phyloP scores from a whole-genome alignment of 257 asterid genomes.

The Capsicum pubescens region DNA sequence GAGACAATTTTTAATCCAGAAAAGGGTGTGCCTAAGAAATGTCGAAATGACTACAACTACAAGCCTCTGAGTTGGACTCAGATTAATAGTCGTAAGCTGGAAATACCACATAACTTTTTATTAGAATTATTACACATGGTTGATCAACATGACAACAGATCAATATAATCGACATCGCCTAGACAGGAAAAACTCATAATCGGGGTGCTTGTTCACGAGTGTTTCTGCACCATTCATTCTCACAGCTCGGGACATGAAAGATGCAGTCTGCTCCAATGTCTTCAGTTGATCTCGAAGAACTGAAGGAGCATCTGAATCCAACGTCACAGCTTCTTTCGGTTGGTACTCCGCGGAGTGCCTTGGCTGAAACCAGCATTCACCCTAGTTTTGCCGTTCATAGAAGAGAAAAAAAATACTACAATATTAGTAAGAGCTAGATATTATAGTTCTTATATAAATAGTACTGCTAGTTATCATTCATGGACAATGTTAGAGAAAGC shows the following conservation, averaged over 20 bases:
- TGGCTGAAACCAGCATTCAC: conserved; percentile 41
- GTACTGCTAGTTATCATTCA: too few species aligned
- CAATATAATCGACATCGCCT: background rate
- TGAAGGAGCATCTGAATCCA: background rate
- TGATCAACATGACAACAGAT: background rate
- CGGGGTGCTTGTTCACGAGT: conserved; percentile 33
- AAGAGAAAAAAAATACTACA: background rate
- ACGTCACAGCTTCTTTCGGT: background rate
- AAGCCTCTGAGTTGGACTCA: background rate
- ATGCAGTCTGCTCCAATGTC: conserved; percentile 36
- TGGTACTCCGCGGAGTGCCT: conserved; percentile 5
- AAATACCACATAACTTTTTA: background rate
- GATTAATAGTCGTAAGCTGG: background rate
- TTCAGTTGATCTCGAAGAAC: conserved; percentile 26
- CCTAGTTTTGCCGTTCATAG: background rate
- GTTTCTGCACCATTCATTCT: conserved; percentile 18
- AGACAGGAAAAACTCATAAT: conserved; percentile 40
- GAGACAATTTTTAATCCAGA: background rate
- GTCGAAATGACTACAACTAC: background rate
- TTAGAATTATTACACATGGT: background rate
- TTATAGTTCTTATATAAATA: too few species aligned
- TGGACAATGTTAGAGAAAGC: too few species aligned
- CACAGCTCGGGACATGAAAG: conserved; percentile 35
- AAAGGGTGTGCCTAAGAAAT: background rate
- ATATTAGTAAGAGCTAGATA: too few species aligned